A percentile compares a stretch with the other conserved stretches of the same genome.
Evolutionary conservation across 192 early-diverging fungal genomes (phyloP).

Genomic region (Anaeromyces robustus): DNA sequence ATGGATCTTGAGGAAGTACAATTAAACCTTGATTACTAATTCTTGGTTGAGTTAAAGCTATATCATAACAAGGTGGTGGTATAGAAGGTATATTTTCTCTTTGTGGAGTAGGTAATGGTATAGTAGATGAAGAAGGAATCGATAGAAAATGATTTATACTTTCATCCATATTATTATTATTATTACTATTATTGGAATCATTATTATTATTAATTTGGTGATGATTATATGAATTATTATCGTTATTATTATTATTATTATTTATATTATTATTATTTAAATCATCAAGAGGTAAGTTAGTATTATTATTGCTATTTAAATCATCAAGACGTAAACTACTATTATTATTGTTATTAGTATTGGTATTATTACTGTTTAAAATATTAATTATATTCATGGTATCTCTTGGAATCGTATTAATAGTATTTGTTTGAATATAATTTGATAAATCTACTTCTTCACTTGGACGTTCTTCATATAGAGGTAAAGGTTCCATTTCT

Average conservation of each 20-base stretch:
- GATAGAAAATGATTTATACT: neutral
- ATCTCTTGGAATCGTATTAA: neutral
- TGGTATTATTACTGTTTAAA: neutral
- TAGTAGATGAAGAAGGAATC: neutral
- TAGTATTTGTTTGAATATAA: neutral
- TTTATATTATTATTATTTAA: too few relatives aligned
- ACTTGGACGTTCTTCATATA: neutral
- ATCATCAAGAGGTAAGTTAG: too few relatives aligned
- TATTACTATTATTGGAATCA: neutral
- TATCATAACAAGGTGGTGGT: neutral
- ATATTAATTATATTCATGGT: neutral
- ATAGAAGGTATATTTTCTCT: neutral
- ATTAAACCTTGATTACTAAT: neutral
- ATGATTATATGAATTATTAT: too few relatives aligned
- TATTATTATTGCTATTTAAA: too few relatives aligned
- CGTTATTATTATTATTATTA: too few relatives aligned
- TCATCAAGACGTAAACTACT: too few relatives aligned
- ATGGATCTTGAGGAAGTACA: neutral
- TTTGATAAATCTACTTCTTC: neutral
- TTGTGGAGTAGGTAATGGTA: neutral
- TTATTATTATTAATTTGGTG: too few relatives aligned
- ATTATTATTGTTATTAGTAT: neutral
- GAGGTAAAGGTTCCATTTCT: neutral
- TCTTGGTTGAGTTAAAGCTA: neutral
- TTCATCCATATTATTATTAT: neutral